Evolutionary conservation across 208 protist genomes (phyloP).

Genomic region (Acanthamoeba royreba): DNA sequence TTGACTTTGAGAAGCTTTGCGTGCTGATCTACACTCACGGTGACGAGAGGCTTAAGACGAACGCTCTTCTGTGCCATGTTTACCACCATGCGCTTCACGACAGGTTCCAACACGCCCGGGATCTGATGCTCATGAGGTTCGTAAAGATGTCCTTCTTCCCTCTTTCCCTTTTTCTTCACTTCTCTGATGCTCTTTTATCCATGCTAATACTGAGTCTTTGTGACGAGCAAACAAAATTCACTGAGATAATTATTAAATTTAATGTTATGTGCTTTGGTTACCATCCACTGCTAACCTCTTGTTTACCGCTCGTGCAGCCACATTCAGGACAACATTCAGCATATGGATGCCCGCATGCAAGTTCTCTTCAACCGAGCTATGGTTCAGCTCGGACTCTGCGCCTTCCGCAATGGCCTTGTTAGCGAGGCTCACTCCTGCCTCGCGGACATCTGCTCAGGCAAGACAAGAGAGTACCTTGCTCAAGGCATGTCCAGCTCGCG

Average conservation of each 20-base stretch:
- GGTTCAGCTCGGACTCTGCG: constrained; percentile 86
- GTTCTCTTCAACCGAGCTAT: constrained; percentile 90
- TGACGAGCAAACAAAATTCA: background rate
- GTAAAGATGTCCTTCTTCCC: background rate
- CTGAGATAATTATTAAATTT: too few species aligned
- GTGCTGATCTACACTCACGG: constrained; percentile 76
- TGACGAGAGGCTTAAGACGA: constrained; percentile 75
- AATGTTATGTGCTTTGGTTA: background rate
- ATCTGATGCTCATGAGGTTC: constrained; percentile 84
- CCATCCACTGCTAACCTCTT: background rate
- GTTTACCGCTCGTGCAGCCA: constrained; percentile 51
- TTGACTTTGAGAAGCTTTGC: constrained; percentile 59
- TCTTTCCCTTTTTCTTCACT: background rate
- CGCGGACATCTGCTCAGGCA: constrained; percentile 74
- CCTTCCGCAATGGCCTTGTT: constrained; percentile 82
- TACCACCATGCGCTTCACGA: constrained; percentile 85
- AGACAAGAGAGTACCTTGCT: constrained; percentile 83
- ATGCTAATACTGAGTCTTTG: background rate
- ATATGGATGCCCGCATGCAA: constrained; percentile 80
- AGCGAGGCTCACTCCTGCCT: constrained; percentile 80
- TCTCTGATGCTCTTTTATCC: background rate
- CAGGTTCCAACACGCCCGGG: constrained; percentile 79
- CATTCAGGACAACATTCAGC: constrained; percentile 84
- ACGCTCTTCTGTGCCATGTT: constrained; percentile 82
- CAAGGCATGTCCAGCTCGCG: constrained; percentile 74